Evolutionary conservation across 169 alveolate species (phyloP), one percentile per base, ranked within the genome.

Genomic region (Eimeria maxima): DNA sequence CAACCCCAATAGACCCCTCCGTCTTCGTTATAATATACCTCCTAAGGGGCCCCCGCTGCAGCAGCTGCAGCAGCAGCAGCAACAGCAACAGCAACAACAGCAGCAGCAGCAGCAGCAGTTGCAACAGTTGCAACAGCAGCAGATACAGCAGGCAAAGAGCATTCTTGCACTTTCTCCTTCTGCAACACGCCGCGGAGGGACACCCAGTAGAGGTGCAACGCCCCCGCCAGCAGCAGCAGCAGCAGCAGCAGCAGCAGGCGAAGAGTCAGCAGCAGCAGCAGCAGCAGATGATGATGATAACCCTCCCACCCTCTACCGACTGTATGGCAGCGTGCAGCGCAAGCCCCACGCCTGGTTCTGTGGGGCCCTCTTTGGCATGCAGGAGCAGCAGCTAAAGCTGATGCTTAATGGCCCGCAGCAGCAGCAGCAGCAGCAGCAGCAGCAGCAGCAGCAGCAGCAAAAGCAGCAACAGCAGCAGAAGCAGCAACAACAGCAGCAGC

Each of bases 261-360:
- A 8, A 13, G 20, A 16, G 71, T 20, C 71, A 3, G 90, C 90
- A 47, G 53, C 71, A 74, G 87, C 47, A 38, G 87, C 87, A 33
- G 38, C 38, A 33, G 38, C 38, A 33, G 38, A 33, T 33, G 38
- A 0, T 1, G 38, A 33, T 33, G 38, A 0, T 1, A 16, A 22
- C 87, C 24, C 38, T 1, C 60, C 11, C 0, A 10, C 13, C 55
- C 55, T 74, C 84, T 71, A 45, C 73, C 63, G 87, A 18, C 53
- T 57, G 55, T 90, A 90, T 29, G 95, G 89, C 29, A 29, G 67
- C 10, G 95, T 90, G 57, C 71, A 80, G 33, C 87, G 95, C 0
- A 67, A 45, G 14, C 95, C 95, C 47, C 95, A 90, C 53, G 95
- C 95, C 50, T 90, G 95, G 95, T 90, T 73, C 60, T 67, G 88